Percentiles rank a stretch among this genome's conserved stretches.
These are phyloP conservation scores for Thermomucor indicae-seudaticae DNA, from an alignment of 371 early-diverging fungal genomes.

Conservation along the genomic window DNA sequence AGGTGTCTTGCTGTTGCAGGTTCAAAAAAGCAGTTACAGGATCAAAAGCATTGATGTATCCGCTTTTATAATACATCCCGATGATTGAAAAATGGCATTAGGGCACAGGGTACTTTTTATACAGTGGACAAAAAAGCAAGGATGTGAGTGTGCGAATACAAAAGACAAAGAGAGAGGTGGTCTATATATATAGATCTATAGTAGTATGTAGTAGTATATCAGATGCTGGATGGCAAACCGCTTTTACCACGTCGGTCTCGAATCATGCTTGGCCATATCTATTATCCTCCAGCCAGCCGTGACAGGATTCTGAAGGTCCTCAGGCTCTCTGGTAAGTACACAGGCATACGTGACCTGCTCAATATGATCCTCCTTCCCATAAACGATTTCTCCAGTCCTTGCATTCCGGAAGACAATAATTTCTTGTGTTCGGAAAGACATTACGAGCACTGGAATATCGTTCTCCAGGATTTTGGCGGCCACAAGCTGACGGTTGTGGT, in stretches of 20 bases:
- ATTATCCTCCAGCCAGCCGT: constrained; percentile 93
- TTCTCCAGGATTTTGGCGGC: constrained; percentile 89
- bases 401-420: constrained; percentile 89
- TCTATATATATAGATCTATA: constrained; percentile 11
- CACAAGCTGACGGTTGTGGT: constrained; percentile 56
- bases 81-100: neutral
- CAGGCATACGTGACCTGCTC: constrained; percentile 83
- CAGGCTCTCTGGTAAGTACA: constrained; percentile 85
- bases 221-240: neutral
- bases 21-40: no score
- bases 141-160: constrained; percentile 1
- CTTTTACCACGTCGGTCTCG: constrained; percentile 61
- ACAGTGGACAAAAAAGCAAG: neutral
- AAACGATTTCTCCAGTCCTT: constrained; percentile 76
- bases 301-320: constrained; percentile 79
- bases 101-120: neutral
- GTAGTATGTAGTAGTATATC: neutral
- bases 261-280: constrained; percentile 81
- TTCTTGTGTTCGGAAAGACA: constrained; percentile 93
- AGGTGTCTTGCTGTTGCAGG: no score
- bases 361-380: constrained; percentile 89
- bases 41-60: no score
- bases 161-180: constrained; percentile 2
- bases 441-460: constrained; percentile 83
- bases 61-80: no score